A percentile compares a stretch with the other conserved stretches of the same genome.
Conservation (phyloP, 306 rosid species). For the Rosa persica region DNA sequence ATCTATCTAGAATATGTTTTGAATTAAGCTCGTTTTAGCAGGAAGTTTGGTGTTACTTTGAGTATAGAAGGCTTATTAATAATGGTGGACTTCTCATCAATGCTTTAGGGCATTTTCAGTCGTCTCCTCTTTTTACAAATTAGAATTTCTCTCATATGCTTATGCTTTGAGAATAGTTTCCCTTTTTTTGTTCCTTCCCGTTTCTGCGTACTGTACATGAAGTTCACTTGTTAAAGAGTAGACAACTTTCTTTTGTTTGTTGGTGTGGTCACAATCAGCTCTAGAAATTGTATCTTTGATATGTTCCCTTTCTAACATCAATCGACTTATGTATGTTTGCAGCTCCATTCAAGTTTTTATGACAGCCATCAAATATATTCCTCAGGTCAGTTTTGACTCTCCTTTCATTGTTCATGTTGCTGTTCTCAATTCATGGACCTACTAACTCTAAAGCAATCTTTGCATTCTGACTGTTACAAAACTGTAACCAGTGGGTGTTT, state of each 20-base stretch:
- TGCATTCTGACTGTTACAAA: neutral
- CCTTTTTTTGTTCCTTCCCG: neutral
- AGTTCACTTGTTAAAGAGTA: neutral
- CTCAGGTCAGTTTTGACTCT: constrained; percentile 60
- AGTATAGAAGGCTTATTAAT: neutral
- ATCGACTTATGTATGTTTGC: constrained; percentile 38
- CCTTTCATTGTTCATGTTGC: constrained; percentile 1
- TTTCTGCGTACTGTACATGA: neutral
- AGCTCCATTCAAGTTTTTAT: constrained; percentile 81
- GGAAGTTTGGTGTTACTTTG: neutral
- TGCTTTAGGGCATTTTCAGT: constrained; percentile 1
- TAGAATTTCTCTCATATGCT: neutral
- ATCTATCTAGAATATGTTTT: neutral
- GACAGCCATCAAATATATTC: constrained; percentile 83
- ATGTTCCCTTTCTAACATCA: constrained; percentile 28
- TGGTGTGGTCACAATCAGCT: neutral
- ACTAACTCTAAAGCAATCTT: neutral
- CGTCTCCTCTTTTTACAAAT: neutral
- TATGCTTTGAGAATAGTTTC: neutral
- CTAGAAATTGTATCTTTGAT: neutral
- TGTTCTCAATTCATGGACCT: neutral
- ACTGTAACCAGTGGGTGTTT: neutral
- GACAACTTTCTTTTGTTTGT: neutral
- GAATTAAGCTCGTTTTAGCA: neutral
- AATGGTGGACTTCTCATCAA: neutral